Evolutionary conservation across 2,329 filamentous ascomycete species (phyloP), one percentile per base, ranked within the genome.

Genomic region (Atkinsonella hypoxylon): DNA sequence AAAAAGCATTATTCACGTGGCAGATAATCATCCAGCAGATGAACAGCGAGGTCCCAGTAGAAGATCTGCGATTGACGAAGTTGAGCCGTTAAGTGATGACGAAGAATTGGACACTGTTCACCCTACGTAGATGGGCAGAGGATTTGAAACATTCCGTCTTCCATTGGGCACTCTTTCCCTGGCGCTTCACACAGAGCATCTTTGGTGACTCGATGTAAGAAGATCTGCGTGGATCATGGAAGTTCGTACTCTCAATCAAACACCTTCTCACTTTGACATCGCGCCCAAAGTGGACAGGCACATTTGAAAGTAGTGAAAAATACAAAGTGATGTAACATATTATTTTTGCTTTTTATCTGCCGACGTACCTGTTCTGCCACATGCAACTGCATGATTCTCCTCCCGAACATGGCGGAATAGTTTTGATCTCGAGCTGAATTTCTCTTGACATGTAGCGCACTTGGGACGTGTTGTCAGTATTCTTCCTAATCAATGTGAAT

Each of bases 1-100:
- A 20, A 96, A 95, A 65, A 76, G 82, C 7, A 87, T 98, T 48
- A 85, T 97, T 46, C 87, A 91, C 58, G 81, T 97, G 30, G 82
- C 88, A 30, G 83, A 89, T 50, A 74, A 74, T 47, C 83, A 90
- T 58, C 80, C 82, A 1, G 69, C 77, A 40, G 62, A 72, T 3
- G 70, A 76, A 51, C 75, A 76, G 2, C 67, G 73, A 47, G 69
- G 68, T 10, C 60, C 66, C 26, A 87, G 85, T 57, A 74, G 87
- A 50, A 79, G 81, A 34, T 82, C 78, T 36, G 89, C 89, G 0
- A 80, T 97, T 50, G 89, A 95, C 56, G 89, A 95, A 61, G 91
- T 98, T 3, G 87, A 96, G 64, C 83, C 81, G 2, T 76, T 96
- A 61, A 93, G 94, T 62, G 88, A 93, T 59, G 80, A 82, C 45